Evolutionary conservation across 257 asterid species (phyloP), one percentile per base, ranked within the genome.

Genomic region (Solanum etuberosum): DNA sequence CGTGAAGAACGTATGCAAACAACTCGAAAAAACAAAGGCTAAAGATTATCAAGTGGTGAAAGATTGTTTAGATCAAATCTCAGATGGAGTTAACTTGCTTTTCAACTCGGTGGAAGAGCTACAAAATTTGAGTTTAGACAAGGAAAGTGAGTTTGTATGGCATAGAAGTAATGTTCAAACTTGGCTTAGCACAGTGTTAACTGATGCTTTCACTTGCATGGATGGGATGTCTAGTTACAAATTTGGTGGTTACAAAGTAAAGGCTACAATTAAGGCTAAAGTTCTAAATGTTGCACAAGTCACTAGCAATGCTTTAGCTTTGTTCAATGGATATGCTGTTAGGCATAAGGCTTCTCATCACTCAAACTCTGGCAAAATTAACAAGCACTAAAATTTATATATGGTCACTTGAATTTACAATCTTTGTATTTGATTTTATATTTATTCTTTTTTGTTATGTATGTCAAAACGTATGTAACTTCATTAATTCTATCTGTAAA

Each of bases 121-220:
- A 4, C 91, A 90, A 5, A 86, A 83, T 25, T 92, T 94, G 34
- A 88, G 87, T 51, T 27, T 88, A 1, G 92, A 88, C 4, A 86
- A 43, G 4, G 94, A 83, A 31, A 83, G 73, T 2, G 88, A 92
- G 4, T 92, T 93, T 71, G 86, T 89, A 8, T 94, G 98, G 98
- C 96, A 93, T 73, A 91, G 91, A 8, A 94, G 93, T 89, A 94
- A 93, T 83, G 92, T 94, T 0, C 42, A 88, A 32, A 90, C 94
- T 8, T 94, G 98, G 98, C 83, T 93, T 88, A 94, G 95, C 86
- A 89, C 96, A 7, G 96, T 94, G 3, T 86, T 90, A 1, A 92
- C 94, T 1, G 94, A 94, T 82, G 93, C 94, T 6, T 89, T 88
- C 77, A 84, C 85, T 73, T 94, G 98, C 34, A 35, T 94, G 25